Base-by-base conservation (phyloP, 2,329 filamentous ascomycete genomes). In the Amauroascus niger region DNA sequence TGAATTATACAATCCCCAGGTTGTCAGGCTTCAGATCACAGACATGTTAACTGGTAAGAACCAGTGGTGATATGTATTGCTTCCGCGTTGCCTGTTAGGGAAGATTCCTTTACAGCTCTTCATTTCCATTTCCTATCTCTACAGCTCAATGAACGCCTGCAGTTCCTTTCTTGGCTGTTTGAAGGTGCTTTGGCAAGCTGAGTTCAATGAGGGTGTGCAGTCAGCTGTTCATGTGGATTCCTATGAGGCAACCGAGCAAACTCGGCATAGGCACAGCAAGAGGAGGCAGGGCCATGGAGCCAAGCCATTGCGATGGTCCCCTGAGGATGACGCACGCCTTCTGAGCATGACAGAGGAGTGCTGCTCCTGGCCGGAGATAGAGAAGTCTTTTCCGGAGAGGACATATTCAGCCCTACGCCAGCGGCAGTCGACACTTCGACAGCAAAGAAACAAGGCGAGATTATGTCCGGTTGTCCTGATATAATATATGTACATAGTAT, bases 401-500 rank as follows among this genome's bases (percentile, higher is more conserved):
- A 51, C 18, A 16, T 33, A 51, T 41, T 51, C 48, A 7, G 48
- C 48, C 33, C 33, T 51, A 35, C 33, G 35, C 48, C 48, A 51
- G 48, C 13, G 48, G 32, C 33, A 30, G 35, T 51, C 20, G 16
- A 43, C 48, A 9, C 48, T 51, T 51, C 18, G 20, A 45, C 7
- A 37, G 33, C 33, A 37, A 37, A 37, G 33, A 37, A 37, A 37
- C 33, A 37, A n/a, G 33, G 13, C 33, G 13, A 37, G 33, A n/a
- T 37, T 37, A n/a, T n/a, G 33, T 37, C 33, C 33, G 33, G 13
- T 37, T 37, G 33, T 37, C 13, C 33, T 37, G 33, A 37, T 37
- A 37, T 37, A 37, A 37, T 37, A 37, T 37, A 37, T 37, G 33
- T 37, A 37, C 33, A 37, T 37, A 37, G 14, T n/a, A 37, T 37